Evolutionary conservation across 768 basidiomycete species (phyloP).

Genomic region (Podaxis rugospora): DNA sequence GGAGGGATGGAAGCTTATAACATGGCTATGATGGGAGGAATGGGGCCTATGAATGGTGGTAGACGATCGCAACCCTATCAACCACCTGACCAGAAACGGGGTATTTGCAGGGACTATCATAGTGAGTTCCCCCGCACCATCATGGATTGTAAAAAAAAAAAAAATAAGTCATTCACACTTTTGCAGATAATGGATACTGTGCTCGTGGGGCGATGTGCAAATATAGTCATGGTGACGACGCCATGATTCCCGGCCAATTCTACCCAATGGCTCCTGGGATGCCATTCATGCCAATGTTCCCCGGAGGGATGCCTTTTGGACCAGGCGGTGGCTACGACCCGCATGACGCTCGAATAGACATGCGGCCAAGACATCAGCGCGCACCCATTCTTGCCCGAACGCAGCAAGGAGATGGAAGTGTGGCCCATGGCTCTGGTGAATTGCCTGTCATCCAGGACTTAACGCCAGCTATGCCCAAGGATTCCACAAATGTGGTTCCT

Average conservation of each 20-base stretch:
- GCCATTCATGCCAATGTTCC: constrained; percentile 73
- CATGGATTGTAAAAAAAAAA: not conserved
- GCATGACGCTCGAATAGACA: constrained; percentile 76
- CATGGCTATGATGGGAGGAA: constrained; percentile 27
- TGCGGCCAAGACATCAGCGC: constrained; percentile 53
- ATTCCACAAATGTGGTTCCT: constrained; percentile 19
- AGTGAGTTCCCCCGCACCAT: constrained; percentile 48
- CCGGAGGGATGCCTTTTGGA: constrained; percentile 52
- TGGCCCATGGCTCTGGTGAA: constrained; percentile 55
- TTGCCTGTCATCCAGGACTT: constrained; percentile 82
- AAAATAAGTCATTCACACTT: constrained; percentile 1
- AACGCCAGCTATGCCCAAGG: constrained; percentile 49
- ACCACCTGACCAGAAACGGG: constrained; percentile 69
- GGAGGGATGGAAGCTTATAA: constrained; percentile 25
- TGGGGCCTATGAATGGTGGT: constrained; percentile 31
- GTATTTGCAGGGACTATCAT: constrained; percentile 89
- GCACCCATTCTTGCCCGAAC: constrained; percentile 54
- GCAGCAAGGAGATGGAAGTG: constrained; percentile 47
- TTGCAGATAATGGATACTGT: constrained; percentile 84
- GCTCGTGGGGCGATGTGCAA: constrained; percentile 86
- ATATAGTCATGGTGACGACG: constrained; percentile 90
- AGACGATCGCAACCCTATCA: constrained; percentile 57
- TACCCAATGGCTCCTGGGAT: constrained; percentile 55
- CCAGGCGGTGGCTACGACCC: constrained; percentile 62
- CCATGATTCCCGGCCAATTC: constrained; percentile 68